A percentile compares a stretch with the other conserved stretches of the same genome.
Conservation (phyloP, 208 protist genomes). For the Acanthamoeba castellanii region DNA sequence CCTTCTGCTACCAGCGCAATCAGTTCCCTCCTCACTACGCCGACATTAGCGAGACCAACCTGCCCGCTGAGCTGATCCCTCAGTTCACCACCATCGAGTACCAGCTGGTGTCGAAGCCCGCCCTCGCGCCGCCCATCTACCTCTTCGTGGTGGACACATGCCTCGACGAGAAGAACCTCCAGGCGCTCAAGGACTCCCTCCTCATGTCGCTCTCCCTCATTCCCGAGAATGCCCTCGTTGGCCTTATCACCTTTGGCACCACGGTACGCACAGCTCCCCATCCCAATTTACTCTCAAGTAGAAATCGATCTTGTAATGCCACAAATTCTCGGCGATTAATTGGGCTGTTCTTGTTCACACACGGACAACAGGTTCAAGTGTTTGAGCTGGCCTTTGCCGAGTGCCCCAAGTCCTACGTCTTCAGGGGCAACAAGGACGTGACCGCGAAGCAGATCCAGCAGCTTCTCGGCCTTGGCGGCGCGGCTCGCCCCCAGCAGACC, state of each 20-base stretch:
- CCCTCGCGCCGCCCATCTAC: conserved; percentile 88
- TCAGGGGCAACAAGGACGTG: conserved; percentile 90
- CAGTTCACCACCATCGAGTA: conserved; percentile 95
- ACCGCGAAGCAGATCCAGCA: conserved; percentile 86
- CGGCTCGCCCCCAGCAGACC: neutral
- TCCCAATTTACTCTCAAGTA: neutral
- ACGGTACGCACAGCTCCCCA: conserved; percentile 88
- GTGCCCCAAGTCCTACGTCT: conserved; percentile 91
- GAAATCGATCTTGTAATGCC: neutral
- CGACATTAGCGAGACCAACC: conserved; percentile 93
- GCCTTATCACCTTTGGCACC: conserved; percentile 98
- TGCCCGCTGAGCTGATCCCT: conserved; percentile 94
- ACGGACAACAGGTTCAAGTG: conserved; percentile 84
- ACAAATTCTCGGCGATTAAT: neutral
- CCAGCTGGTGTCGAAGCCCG: conserved; percentile 72
- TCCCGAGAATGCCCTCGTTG: conserved; percentile 95
- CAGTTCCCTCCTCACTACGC: conserved; percentile 96
- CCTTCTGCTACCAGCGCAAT: conserved; percentile 96
- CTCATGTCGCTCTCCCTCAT: conserved; percentile 94
- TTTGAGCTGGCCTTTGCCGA: conserved; percentile 90
- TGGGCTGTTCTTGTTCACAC: neutral
- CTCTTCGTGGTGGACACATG: conserved; percentile 98
- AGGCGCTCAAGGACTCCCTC: conserved; percentile 95
- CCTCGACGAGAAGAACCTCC: conserved; percentile 95
- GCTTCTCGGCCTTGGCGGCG: conserved; percentile 90